A percentile compares a stretch with the other conserved stretches of the same genome.
phyloP scores from a whole-genome alignment of 192 early-diverging fungal species.

The Coemansia sp. region DNA sequence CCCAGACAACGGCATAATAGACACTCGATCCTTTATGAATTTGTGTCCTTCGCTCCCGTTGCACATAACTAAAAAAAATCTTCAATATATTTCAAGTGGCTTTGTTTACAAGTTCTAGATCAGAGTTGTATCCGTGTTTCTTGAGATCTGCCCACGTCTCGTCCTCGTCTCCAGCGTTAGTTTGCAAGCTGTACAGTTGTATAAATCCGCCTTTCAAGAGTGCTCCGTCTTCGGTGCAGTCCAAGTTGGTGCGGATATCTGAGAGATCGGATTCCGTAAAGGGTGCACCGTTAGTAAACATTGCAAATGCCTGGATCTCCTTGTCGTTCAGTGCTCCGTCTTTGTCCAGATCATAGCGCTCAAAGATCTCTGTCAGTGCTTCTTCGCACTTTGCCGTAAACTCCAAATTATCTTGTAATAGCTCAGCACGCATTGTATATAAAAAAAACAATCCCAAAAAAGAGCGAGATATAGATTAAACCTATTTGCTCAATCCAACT shows the following conservation, averaged over 20 bases:
- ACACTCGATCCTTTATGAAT: background rate
- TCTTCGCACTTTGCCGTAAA: slow-evolving; percentile 56
- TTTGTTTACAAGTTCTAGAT: slow-evolving; percentile 15
- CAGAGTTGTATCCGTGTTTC: slow-evolving; percentile 60
- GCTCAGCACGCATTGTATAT: slow-evolving; percentile 31
- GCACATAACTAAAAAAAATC: slow-evolving; percentile 9
- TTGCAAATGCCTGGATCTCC: slow-evolving; percentile 63
- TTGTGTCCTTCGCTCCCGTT: slow-evolving; percentile 42
- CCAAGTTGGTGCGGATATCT: slow-evolving; percentile 75
- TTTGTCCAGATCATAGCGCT: slow-evolving; percentile 64
- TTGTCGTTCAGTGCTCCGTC: slow-evolving; percentile 60
- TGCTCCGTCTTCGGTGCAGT: slow-evolving; percentile 63
- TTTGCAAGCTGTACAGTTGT: slow-evolving; percentile 82
- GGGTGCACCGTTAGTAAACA: slow-evolving; percentile 63
- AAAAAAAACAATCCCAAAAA: background rate
- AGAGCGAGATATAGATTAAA: background rate
- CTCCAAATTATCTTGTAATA: slow-evolving; percentile 57
- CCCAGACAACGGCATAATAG: slow-evolving; percentile 30
- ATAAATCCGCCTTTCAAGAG: slow-evolving; percentile 75
- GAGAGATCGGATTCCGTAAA: slow-evolving; percentile 39
- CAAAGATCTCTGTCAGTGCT: slow-evolving; percentile 67
- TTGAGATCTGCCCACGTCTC: slow-evolving; percentile 80
- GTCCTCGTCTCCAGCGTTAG: slow-evolving; percentile 63
- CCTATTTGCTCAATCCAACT: background rate
- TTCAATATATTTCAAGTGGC: too few relatives aligned